phyloP scores from a whole-genome alignment of 116 monocot genomes.

The Thalassia testudinum region DNA sequence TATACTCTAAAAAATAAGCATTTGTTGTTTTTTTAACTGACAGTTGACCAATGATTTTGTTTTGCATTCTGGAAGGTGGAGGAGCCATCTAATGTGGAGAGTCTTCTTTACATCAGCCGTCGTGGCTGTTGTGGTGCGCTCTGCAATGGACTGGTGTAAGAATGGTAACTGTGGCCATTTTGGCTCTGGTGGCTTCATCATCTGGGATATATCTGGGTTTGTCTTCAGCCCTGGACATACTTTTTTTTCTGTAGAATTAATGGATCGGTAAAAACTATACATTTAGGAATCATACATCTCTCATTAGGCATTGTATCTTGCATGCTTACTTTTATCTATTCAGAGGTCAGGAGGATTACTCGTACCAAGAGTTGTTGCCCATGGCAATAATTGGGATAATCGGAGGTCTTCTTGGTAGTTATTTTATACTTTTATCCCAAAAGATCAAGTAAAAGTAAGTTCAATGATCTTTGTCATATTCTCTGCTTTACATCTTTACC shows the following conservation, averaged over 20 bases:
- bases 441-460: too few relatives aligned
- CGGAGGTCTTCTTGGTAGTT: constrained; percentile 87
- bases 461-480: too few relatives aligned
- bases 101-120: constrained; percentile 99
- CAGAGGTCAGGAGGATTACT: constrained; percentile 99
- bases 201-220: constrained; percentile 98
- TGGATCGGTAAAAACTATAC: too few relatives aligned
- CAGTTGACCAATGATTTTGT: too few relatives aligned
- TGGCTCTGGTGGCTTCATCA: constrained; percentile 98
- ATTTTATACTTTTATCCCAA: background rate
- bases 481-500: too few relatives aligned
- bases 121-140: constrained; percentile 89
- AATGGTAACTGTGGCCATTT: constrained; percentile 99
- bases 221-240: constrained; percentile 1
- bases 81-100: constrained; percentile 99
- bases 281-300: too few relatives aligned
- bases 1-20: too few relatives aligned
- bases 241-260: too few relatives aligned
- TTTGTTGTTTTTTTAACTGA: too few relatives aligned
- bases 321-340: constrained; percentile 4
- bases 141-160: constrained; percentile 97
- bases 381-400: constrained; percentile 97
- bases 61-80: constrained; percentile 84
- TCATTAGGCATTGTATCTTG: too few relatives aligned
- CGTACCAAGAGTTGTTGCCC: constrained; percentile 84